Percentiles rank a stretch among this genome's conserved stretches.
phyloP scores from a whole-genome alignment of 352 stramenopile genomes.

The Halophytophthora batemanensis region DNA sequence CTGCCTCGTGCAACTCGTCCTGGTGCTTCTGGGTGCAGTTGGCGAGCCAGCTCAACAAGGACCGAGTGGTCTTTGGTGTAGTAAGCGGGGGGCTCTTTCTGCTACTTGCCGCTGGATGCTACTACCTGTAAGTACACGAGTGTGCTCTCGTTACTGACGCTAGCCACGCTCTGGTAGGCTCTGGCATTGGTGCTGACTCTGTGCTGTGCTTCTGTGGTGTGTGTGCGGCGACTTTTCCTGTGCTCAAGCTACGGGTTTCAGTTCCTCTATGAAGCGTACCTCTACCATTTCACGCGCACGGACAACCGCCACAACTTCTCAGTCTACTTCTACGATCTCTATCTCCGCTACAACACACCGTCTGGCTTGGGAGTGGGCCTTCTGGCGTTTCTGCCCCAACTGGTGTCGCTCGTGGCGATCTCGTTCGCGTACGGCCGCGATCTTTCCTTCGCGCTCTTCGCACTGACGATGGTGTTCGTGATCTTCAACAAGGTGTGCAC shows the following conservation, averaged over 20 bases:
- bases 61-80: constrained; percentile 87
- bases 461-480: constrained; percentile 98
- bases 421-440: constrained; percentile 74
- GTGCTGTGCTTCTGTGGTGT: neutral
- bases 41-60: constrained; percentile 50
- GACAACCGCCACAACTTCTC: constrained; percentile 99
- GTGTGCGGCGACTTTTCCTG: neutral
- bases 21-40: constrained; percentile 55
- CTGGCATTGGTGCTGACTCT: constrained; percentile 2
- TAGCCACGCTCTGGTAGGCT: neutral
- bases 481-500: constrained; percentile 96
- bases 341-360: constrained; percentile 90
- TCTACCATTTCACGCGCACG: constrained; percentile 98
- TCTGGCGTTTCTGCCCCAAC: constrained; percentile 80
- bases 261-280: constrained; percentile 95
- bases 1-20: constrained; percentile 42
- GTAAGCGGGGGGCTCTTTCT: constrained; percentile 87
- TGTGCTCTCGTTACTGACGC: neutral
- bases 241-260: constrained; percentile 78
- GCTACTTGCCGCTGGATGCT: constrained; percentile 78
- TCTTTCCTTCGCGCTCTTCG: constrained; percentile 93
- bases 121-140: constrained; percentile 62
- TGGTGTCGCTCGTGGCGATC: constrained; percentile 75
- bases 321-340: constrained; percentile 99
- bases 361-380: constrained; percentile 76